phyloP scores from a whole-genome alignment of 768 basidiomycete genomes.

The Termitomyces sp. region DNA sequence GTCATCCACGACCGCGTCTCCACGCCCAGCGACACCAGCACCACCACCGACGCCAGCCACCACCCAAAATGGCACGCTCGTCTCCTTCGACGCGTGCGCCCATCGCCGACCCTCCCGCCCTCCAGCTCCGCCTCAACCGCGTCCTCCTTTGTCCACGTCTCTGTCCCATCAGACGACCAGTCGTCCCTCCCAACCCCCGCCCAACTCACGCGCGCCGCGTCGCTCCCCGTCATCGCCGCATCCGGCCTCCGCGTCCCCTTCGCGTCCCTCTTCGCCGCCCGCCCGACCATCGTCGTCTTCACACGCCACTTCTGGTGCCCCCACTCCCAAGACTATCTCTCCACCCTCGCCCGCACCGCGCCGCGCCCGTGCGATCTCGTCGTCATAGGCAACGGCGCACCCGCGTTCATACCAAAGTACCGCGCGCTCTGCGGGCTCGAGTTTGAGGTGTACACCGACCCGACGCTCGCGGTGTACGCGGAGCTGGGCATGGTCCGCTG shows the following conservation, averaged over 20 bases:
- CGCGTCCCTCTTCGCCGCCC: conserved; percentile 54
- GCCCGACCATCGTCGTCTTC: conserved; percentile 71
- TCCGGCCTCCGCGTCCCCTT: conserved; percentile 64
- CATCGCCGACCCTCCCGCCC: not conserved
- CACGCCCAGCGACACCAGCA: not conserved
- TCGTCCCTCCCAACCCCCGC: conserved; percentile 41
- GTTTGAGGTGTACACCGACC: conserved; percentile 79
- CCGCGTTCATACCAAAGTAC: conserved; percentile 73
- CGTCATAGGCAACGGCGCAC: conserved; percentile 76
- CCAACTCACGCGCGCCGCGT: conserved; percentile 57
- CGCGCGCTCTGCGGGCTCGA: conserved; percentile 65
- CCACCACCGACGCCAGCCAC: not conserved
- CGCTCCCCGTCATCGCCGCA: conserved; percentile 60
- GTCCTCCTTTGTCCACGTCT: conserved; percentile 19
- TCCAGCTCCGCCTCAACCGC: conserved; percentile 5
- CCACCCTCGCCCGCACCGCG: conserved; percentile 41
- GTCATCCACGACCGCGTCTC: not conserved
- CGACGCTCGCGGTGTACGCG: conserved; percentile 59
- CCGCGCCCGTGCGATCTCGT: conserved; percentile 55
- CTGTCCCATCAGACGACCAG: conserved; percentile 17
- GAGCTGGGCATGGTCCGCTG: conserved; percentile 65
- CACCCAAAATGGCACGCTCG: not conserved
- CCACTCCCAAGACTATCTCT: conserved; percentile 84
- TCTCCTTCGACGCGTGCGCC: not conserved
- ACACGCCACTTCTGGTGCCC: conserved; percentile 91